Evolutionary conservation across 352 stramenopile species (phyloP).

Genomic region (Aphanomyces cochlioides): DNA sequence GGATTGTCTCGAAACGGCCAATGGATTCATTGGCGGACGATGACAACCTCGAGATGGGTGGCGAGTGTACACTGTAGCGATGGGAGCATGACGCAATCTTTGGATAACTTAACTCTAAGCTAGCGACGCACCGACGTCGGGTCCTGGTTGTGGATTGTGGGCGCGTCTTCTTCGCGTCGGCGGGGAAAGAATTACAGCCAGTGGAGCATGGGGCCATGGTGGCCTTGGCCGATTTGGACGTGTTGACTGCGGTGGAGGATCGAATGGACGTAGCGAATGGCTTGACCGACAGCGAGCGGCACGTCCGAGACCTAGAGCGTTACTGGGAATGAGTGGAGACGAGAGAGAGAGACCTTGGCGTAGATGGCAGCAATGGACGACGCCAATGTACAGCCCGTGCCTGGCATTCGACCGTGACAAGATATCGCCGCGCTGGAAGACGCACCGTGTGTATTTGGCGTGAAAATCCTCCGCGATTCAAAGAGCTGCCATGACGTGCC

Average conservation of each 20-base stretch:
- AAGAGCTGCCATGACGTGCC: slow-evolving; percentile 1
- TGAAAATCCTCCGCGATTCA: slow-evolving; percentile 5
- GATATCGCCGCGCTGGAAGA: neutral
- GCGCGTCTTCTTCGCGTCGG: too few species aligned
- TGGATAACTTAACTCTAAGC: too few species aligned
- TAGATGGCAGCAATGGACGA: slow-evolving; percentile 87
- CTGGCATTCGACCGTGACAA: slow-evolving; percentile 29
- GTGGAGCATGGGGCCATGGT: slow-evolving; percentile 50
- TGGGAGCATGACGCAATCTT: too few species aligned
- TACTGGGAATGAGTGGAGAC: neutral
- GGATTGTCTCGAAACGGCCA: neutral
- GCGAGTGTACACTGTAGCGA: too few species aligned
- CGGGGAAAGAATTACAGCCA: neutral
- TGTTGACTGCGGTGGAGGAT: slow-evolving; percentile 41
- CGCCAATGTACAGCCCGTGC: slow-evolving; percentile 93
- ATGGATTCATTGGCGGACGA: too few species aligned
- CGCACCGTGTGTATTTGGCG: slow-evolving; percentile 58
- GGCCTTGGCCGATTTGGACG: slow-evolving; percentile 38
- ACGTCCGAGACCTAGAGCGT: slow-evolving; percentile 35
- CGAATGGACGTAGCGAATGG: slow-evolving; percentile 47
- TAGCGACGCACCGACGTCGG: too few species aligned
- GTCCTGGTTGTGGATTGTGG: too few species aligned
- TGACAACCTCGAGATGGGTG: too few species aligned
- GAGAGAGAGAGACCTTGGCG: slow-evolving; percentile 43
- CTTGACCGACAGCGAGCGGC: slow-evolving; percentile 35